phyloP scores from a whole-genome alignment of 129 eudicot genomes.

The Centaurea solstitialis region DNA sequence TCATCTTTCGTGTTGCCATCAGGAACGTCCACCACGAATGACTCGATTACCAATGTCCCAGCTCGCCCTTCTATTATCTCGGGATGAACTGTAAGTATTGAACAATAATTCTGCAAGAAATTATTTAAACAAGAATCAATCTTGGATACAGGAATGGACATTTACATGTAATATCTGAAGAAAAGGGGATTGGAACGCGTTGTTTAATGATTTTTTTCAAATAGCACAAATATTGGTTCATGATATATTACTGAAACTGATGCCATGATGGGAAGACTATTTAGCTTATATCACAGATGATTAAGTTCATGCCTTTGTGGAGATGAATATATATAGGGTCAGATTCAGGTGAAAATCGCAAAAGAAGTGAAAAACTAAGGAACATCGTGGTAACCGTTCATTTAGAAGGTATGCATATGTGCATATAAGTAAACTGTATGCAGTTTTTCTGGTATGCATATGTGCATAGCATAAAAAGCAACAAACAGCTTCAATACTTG shows the following conservation, averaged over 20 bases:
- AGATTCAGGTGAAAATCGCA: too few relatives aligned
- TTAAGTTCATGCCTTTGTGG: background rate
- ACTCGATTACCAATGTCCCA: conserved; percentile 61
- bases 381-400: too few relatives aligned
- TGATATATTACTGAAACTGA: background rate
- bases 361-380: too few relatives aligned
- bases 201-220: background rate
- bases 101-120: conserved; percentile 62
- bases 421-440: too few relatives aligned
- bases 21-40: conserved; percentile 77
- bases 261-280: too few relatives aligned
- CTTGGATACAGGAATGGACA: background rate
- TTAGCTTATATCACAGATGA: background rate
- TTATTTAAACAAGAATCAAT: background rate
- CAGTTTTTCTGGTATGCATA: too few relatives aligned
- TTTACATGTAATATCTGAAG: background rate
- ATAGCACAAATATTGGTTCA: background rate
- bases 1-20: conserved; percentile 72
- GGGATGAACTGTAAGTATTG: conserved; percentile 62
- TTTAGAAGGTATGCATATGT: too few relatives aligned
- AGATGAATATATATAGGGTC: background rate
- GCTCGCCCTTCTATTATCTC: conserved; percentile 58
- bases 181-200: background rate
- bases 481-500: background rate
- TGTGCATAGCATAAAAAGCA: too few relatives aligned